Conservation (phyloP, 306 rosid genomes). For the Citrullus mucosospermus region DNA sequence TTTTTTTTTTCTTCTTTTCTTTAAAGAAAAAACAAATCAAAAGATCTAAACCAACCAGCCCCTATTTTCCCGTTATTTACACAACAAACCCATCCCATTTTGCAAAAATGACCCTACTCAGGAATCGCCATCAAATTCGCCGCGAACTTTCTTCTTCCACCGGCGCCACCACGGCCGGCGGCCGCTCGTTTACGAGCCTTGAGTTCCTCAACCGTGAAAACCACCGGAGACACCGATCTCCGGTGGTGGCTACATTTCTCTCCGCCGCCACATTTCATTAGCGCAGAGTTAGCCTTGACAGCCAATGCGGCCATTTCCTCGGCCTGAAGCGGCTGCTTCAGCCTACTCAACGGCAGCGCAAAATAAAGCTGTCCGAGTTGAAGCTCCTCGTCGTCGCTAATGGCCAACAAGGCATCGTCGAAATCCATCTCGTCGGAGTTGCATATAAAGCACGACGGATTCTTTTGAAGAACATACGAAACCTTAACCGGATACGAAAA, state of each 20-base stretch:
- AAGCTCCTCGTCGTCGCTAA: constrained; percentile 51
- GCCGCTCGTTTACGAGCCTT: constrained; percentile 14
- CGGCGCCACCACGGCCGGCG: constrained; percentile 4
- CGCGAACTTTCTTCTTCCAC: constrained; percentile 11
- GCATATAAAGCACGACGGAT: constrained; percentile 62
- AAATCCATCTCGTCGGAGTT: constrained; percentile 90
- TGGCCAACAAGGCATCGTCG: constrained; percentile 50
- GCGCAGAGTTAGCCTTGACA: constrained; percentile 84
- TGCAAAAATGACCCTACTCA: constrained; percentile 31
- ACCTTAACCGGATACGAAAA: constrained; percentile 59
- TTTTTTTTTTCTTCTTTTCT: no score
- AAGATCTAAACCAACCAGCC: neutral
- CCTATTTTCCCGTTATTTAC: constrained; percentile 13
- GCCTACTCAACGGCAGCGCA: constrained; percentile 54
- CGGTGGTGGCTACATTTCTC: constrained; percentile 21
- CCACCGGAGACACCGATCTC: constrained; percentile 19
- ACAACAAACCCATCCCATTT: constrained; percentile 13
- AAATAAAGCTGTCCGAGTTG: constrained; percentile 81
- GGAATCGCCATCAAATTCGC: constrained; percentile 58
- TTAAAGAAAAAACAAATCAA: neutral
- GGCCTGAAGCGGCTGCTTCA: constrained; percentile 40
- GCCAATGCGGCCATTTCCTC: constrained; percentile 98
- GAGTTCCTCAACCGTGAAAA: constrained; percentile 20
- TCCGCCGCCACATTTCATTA: constrained; percentile 33
- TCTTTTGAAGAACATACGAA: constrained; percentile 46